These are phyloP conservation scores for Candida andamanensis DNA, from an alignment of 805 yeast genomes.

Conservation along the genomic window DNA sequence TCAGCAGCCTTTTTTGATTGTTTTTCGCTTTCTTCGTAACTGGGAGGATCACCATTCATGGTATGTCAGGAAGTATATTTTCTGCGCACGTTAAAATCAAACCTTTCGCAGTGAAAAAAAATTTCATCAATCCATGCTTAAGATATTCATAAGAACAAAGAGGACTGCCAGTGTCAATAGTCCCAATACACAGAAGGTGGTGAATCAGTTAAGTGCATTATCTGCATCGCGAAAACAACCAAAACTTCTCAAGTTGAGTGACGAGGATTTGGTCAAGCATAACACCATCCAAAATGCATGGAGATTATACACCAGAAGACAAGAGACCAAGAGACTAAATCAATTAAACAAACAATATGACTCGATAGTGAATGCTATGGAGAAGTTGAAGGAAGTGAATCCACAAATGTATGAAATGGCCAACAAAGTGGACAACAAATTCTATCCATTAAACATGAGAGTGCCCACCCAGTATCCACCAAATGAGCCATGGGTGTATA, in stretches of 20 bases:
- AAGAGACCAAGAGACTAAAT: slow-evolving; percentile 35
- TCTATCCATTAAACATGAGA: slow-evolving; percentile 80
- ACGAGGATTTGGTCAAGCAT: slow-evolving; percentile 84
- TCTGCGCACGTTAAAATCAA: neutral
- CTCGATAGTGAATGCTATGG: slow-evolving; percentile 67
- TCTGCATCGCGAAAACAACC: slow-evolving; percentile 90
- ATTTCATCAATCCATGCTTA: slow-evolving; percentile 2
- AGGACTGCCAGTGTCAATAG: slow-evolving; percentile 21
- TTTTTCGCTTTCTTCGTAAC: slow-evolving; percentile 8
- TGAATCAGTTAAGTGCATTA: slow-evolving; percentile 68
- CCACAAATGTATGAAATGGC: slow-evolving; percentile 61
- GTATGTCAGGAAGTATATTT: neutral
- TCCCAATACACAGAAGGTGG: slow-evolving; percentile 39
- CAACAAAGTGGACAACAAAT: slow-evolving; percentile 40
- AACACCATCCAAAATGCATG: slow-evolving; percentile 80
- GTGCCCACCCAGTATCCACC: slow-evolving; percentile 92
- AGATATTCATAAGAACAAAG: slow-evolving; percentile 22
- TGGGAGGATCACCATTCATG: too few relatives aligned
- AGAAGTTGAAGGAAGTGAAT: slow-evolving; percentile 49
- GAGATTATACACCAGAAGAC: slow-evolving; percentile 54
- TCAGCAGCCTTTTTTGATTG: slow-evolving; percentile 1
- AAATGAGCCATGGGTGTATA: slow-evolving; percentile 69
- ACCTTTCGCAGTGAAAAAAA: too few relatives aligned
- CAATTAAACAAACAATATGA: slow-evolving; percentile 57
- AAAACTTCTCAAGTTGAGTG: slow-evolving; percentile 62